These are phyloP conservation scores for Entoloma clypeatum DNA, from an alignment of 1,284 basidiomycete species.

Conservation along the genomic window DNA sequence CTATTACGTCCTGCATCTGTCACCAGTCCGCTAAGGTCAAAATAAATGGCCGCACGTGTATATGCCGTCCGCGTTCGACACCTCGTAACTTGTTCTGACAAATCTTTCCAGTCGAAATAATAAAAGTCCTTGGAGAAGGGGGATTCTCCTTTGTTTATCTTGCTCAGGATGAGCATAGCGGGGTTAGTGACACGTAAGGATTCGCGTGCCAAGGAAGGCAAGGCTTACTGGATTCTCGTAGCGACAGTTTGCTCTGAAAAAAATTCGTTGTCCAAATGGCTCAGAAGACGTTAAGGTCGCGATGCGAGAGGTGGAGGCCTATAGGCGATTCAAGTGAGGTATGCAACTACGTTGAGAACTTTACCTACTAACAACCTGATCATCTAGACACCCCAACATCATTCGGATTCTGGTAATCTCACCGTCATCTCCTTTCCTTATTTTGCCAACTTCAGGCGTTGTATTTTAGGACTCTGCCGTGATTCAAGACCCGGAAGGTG, in stretches of 20 bases:
- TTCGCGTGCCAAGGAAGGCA: background rate
- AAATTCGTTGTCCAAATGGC: slow-evolving; percentile 84
- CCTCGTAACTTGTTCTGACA: slow-evolving; percentile 10
- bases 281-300: slow-evolving; percentile 79
- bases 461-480: slow-evolving; percentile 80
- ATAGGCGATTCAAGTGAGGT: slow-evolving; percentile 82
- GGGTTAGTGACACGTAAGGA: slow-evolving; percentile 45
- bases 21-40: slow-evolving; percentile 81
- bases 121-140: slow-evolving; percentile 90
- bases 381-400: slow-evolving; percentile 77
- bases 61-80: slow-evolving; percentile 29
- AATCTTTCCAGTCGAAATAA: slow-evolving; percentile 65
- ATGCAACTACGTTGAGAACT: no score
- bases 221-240: slow-evolving; percentile 28
- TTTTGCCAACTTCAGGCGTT: slow-evolving; percentile 10
- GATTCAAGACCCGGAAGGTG: slow-evolving; percentile 88
- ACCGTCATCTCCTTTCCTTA: background rate
- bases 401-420: slow-evolving; percentile 73
- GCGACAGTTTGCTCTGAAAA: slow-evolving; percentile 91
- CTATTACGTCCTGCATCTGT: slow-evolving; percentile 75
- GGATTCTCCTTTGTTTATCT: slow-evolving; percentile 95
- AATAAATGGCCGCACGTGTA: slow-evolving; percentile 90
- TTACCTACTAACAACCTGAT: no score
- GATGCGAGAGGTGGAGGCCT: slow-evolving; percentile 90
- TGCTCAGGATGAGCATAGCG: slow-evolving; percentile 81